Evolutionary conservation across 78 protist genomes (phyloP), one percentile per base, ranked within the genome.

Genomic region (Tieghemostelium lacteum): DNA sequence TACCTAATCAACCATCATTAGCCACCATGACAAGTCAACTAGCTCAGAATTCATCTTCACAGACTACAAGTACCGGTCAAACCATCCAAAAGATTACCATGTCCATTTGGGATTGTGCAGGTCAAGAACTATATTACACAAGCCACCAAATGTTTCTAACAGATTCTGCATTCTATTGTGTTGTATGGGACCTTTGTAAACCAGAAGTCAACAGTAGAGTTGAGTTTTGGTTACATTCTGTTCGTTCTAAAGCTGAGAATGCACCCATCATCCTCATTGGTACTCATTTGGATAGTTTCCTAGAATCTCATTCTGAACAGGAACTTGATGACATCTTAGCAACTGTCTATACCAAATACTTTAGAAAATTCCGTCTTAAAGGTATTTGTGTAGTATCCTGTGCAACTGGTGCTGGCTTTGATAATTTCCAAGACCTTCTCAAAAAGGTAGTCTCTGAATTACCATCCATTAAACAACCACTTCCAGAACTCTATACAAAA

Each of bases 21-120:
- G 36, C 1, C 3, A 28, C 1, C 60, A 52, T 33, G 8, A 24
- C 22, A 2, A 28, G 22, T 42, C 6, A 5, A 45, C 8, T 1
- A 45, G 29, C 36, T 34, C 28, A 28, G 22, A 57, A 33, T 61
- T 55, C 66, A 36, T 8, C 28, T 4, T n/a, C n/a, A n/a, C n/a
- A n/a, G n/a, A n/a, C n/a, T n/a, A n/a, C n/a, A n/a, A n/a, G n/a
- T n/a, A n/a, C n/a, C n/a, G n/a, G n/a, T n/a, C n/a, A n/a, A n/a
- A 12, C 29, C 29, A 63, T n/a, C 39, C 93, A 75, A 54, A 74
- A 74, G 22, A 60, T 86, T 10, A 66, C 93, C 19, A n/a, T 86
- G 19, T 75, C 85, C 24, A 42, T 86, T 52, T 86, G 93, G 93
- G 93, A 86, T 66, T 86, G 85, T 73, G 93, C 93, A 39, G 93